Percentiles rank a stretch among this genome's conserved stretches.
Evolutionary conservation across 1,139 yeast genomes (phyloP).

Genomic region (Magnusiomyces suaveolens): DNA sequence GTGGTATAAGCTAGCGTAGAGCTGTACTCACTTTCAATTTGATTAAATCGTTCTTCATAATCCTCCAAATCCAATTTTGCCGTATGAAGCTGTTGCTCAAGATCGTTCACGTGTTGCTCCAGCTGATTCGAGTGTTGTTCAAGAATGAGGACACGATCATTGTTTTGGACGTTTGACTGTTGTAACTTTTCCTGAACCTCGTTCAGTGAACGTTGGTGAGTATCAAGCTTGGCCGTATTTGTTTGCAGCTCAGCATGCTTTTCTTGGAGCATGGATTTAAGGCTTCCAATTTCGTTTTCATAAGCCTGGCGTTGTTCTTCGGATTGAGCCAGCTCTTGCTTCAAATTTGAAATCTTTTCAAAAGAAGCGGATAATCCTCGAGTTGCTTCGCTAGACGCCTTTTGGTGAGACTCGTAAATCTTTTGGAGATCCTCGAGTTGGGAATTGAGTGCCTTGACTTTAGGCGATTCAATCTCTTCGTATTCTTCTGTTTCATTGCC

Average conservation of each 20-base stretch:
- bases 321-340: constrained; percentile 22
- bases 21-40: constrained; percentile 48
- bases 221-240: not conserved
- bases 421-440: constrained; percentile 20
- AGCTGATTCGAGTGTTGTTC: not conserved
- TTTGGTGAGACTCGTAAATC: constrained; percentile 27
- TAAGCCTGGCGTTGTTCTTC: constrained; percentile 9
- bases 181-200: constrained; percentile 9
- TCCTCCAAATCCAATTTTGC: not conserved
- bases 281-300: constrained; percentile 11
- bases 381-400: constrained; percentile 27
- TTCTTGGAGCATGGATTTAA: constrained; percentile 10
- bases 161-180: not conserved
- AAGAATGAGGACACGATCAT: not conserved
- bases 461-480: constrained; percentile 13
- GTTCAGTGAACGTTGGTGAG: not conserved
- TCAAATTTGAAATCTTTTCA: constrained; percentile 22
- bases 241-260: not conserved
- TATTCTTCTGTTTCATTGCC: constrained; percentile 8
- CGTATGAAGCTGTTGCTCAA: not conserved
- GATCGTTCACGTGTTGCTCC: not conserved
- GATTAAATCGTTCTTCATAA: not conserved
- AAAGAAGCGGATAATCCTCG: constrained; percentile 22
- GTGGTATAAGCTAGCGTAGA: constrained; percentile 64
- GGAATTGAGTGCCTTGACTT: constrained; percentile 17